Evolutionary conservation across 2,329 filamentous ascomycete genomes (phyloP).

Genomic region (Fusarium sp.): DNA sequence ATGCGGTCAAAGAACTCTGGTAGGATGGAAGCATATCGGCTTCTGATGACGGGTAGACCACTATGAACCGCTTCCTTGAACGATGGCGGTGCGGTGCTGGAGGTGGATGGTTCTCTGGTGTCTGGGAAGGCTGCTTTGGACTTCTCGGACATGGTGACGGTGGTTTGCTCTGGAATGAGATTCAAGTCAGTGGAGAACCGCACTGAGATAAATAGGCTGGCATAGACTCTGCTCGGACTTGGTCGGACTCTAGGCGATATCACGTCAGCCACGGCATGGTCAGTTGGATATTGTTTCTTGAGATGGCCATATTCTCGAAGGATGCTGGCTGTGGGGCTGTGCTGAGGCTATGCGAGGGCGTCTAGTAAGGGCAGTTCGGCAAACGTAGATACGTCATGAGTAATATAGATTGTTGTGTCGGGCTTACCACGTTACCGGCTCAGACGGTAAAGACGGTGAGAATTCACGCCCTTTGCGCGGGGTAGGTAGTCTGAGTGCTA

Average conservation of each 20-base stretch:
- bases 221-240: background rate
- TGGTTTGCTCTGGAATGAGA: accelerated
- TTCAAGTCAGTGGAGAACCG: background rate
- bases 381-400: background rate
- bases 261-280: conserved; percentile 11
- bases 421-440: background rate
- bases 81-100: conserved; percentile 6
- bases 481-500: background rate
- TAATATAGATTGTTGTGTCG: background rate
- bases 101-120: background rate
- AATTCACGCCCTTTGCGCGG: conserved; percentile 26
- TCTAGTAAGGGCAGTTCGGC: background rate
- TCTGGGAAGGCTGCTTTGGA: background rate
- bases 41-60: background rate
- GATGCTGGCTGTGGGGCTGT: conserved; percentile 4
- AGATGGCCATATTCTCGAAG: background rate
- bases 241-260: background rate
- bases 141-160: conserved; percentile 8
- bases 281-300: too few species aligned
- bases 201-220: background rate
- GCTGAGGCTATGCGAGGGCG: background rate
- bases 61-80: background rate
- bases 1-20: conserved; percentile 13
- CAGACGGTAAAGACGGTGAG: background rate
- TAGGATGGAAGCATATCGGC: conserved; percentile 7